These are phyloP conservation scores for Trametes punicea DNA, from an alignment of 768 basidiomycete genomes.

Conservation along the genomic window DNA sequence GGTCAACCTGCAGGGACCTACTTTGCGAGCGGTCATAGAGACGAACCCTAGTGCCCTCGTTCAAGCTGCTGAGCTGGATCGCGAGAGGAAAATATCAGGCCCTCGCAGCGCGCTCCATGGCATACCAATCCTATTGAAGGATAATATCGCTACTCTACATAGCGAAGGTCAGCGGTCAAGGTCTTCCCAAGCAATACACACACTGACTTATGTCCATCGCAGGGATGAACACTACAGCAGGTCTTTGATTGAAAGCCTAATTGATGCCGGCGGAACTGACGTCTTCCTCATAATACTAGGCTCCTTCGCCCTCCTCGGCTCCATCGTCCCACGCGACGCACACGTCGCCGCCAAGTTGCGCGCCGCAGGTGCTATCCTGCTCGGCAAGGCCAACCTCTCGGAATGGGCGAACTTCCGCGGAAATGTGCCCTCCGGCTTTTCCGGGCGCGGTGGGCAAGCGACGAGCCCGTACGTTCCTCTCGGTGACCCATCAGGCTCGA, in stretches of 20 bases:
- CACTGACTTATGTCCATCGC: neutral
- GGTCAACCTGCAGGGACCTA: conserved; percentile 57
- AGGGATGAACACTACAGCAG: conserved; percentile 34
- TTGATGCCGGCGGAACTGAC: neutral
- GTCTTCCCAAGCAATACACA: conserved; percentile 38
- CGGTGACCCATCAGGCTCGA: conserved; percentile 40
- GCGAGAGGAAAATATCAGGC: conserved; percentile 23
- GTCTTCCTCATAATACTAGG: conserved; percentile 13
- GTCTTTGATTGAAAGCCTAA: conserved; percentile 16
- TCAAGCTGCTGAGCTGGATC: conserved; percentile 42
- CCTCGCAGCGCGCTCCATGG: conserved; percentile 33
- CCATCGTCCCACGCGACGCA: conserved; percentile 33
- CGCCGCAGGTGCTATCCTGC: conserved; percentile 35
- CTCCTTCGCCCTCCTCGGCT: conserved; percentile 33
- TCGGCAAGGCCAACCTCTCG: conserved; percentile 41
- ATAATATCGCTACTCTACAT: conserved; percentile 33
- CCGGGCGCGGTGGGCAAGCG: conserved; percentile 44
- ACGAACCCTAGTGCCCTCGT: conserved; percentile 49
- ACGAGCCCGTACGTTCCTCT: conserved; percentile 40
- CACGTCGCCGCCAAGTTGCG: conserved; percentile 30
- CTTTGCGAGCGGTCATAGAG: conserved; percentile 56
- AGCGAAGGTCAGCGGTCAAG: conserved; percentile 26
- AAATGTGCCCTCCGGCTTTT: conserved; percentile 39
- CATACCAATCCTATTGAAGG: conserved; percentile 36
- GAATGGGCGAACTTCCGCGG: conserved; percentile 44